Evolutionary conservation across 495 filamentous ascomycete species (phyloP), one percentile per base, ranked within the genome.

Genomic region (Aspergillus nidulans): DNA sequence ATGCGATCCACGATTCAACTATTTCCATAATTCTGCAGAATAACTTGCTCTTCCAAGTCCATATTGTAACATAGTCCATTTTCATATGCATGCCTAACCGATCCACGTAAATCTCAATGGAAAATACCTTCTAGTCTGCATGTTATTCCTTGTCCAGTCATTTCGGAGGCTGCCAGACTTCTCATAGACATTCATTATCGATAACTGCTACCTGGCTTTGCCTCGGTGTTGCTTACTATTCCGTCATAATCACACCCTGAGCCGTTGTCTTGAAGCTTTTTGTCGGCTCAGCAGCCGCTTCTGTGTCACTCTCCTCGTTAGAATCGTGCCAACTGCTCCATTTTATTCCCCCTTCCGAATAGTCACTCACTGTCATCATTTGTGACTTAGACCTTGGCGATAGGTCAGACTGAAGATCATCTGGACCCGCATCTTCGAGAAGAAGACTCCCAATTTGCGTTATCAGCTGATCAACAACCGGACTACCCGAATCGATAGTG

Each of bases 1-100:
- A 51, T 55, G 52, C 48, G 47, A 49, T 49, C 53, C 23, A 58
- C 26, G 42, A 58, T 40, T 53, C 34, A 39, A 48, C 49, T 43
- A 52, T 24, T 34, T 42, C 4, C 32, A 19, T 28, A 32, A 55
- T 55, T 21, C 38, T 32, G 20, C 26, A 24, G 25, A 7, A n/a
- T n/a, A n/a, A n/a, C n/a, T n/a, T n/a, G n/a, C n/a, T n/a, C n/a
- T n/a, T n/a, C n/a, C n/a, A n/a, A n/a, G n/a, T n/a, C n/a, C n/a
- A n/a, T n/a, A n/a, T n/a, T n/a, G n/a, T n/a, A n/a, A n/a, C n/a
- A n/a, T n/a, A n/a, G n/a, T n/a, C n/a, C n/a, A n/a, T n/a, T n/a
- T n/a, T n/a, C n/a, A n/a, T n/a, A n/a, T n/a, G n/a, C n/a, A n/a
- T n/a, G n/a, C n/a, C n/a, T n/a, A n/a, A n/a, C n/a, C n/a, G n/a